Conservation (phyloP, 192 early-diverging fungal species). For the Cetraspora pellucida region DNA sequence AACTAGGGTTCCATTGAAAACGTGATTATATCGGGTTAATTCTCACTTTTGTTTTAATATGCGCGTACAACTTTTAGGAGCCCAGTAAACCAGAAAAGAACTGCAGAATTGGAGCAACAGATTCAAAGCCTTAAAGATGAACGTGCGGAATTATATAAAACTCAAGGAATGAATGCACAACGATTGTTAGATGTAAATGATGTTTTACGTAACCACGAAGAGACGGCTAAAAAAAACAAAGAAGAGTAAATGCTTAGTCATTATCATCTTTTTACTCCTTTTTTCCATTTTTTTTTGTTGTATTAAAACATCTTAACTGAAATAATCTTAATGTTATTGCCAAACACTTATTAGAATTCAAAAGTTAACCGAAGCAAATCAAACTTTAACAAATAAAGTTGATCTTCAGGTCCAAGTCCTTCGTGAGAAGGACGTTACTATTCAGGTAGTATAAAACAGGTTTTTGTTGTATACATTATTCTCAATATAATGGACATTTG, state of each 20-base stretch:
- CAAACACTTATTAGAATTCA: slow-evolving; percentile 39
- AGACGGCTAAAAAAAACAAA: slow-evolving; percentile 53
- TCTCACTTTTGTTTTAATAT: background rate
- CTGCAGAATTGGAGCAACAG: slow-evolving; percentile 74
- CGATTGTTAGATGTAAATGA: slow-evolving; percentile 85
- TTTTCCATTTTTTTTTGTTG: background rate
- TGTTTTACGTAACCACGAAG: slow-evolving; percentile 62
- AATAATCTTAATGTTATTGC: background rate
- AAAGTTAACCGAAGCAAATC: slow-evolving; percentile 40
- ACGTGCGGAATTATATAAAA: slow-evolving; percentile 84
- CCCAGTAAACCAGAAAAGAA: slow-evolving; percentile 63
- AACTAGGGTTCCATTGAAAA: background rate
- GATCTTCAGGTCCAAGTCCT: slow-evolving; percentile 54
- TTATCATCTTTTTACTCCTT: background rate
- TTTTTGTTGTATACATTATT: too few relatives aligned
- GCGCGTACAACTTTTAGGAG: slow-evolving; percentile 37
- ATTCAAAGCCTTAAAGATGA: slow-evolving; percentile 82
- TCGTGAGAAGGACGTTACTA: slow-evolving; percentile 88
- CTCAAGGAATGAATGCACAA: slow-evolving; percentile 91
- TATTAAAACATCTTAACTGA: background rate
- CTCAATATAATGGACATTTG: too few relatives aligned
- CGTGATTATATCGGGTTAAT: background rate
- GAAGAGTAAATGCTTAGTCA: slow-evolving; percentile 64
- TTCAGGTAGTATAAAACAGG: slow-evolving; percentile 60
- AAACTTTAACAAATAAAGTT: slow-evolving; percentile 36